phyloP scores from a whole-genome alignment of 345 rosid species.

The Erodium maritimum region DNA sequence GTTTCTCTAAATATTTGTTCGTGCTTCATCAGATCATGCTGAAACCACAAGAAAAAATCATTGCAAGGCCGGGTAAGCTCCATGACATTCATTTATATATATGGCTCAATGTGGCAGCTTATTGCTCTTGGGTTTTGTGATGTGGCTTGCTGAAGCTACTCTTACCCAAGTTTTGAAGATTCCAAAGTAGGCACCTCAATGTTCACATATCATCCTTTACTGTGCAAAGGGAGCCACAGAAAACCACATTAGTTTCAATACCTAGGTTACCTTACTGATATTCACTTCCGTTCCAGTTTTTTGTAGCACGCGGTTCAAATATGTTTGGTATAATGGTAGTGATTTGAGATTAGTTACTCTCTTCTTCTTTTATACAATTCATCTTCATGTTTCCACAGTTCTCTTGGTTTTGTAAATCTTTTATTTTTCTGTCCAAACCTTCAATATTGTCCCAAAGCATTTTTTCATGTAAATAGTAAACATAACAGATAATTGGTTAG shows the following conservation, averaged over 20 bases:
- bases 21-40: conserved; percentile 59
- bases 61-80: conserved; percentile 75
- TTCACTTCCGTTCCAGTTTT: neutral
- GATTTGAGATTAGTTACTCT: neutral
- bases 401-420: neutral
- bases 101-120: neutral
- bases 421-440: neutral
- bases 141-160: neutral
- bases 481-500: neutral
- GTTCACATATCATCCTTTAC: neutral
- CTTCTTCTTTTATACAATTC: neutral
- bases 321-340: neutral
- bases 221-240: neutral
- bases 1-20: neutral
- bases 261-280: neutral
- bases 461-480: neutral
- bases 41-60: conserved; percentile 75
- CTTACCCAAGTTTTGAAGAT: neutral
- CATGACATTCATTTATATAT: neutral
- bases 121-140: neutral
- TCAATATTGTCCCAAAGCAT: neutral
- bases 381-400: neutral
- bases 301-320: neutral
- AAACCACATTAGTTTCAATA: neutral
- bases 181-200: neutral